A percentile compares a stretch with the other conserved stretches of the same genome.
Conservation (phyloP, 2,329 filamentous ascomycete species). For the Diplodia intermedia region DNA sequence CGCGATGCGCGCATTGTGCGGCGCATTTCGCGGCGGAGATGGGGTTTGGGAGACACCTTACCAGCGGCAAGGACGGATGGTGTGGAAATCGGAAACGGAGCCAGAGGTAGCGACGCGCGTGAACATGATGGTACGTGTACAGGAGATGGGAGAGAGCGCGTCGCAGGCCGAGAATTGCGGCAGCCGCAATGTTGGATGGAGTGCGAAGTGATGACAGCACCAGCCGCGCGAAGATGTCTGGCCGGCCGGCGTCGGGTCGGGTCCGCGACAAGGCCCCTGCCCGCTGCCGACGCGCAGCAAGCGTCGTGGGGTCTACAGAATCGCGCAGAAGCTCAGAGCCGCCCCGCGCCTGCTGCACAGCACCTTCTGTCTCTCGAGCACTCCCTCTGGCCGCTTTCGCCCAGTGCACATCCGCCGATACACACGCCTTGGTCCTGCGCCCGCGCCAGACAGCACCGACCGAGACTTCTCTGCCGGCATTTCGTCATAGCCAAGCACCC, state of each 20-base stretch:
- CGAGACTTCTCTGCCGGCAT: not conserved
- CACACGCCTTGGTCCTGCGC: not conserved
- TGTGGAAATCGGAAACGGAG: conserved; percentile 10
- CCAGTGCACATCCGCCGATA: not conserved
- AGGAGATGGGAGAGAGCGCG: not conserved
- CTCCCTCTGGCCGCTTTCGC: not conserved
- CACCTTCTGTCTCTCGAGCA: not conserved
- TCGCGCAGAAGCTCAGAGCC: conserved; percentile 16
- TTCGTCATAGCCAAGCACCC: conserved; percentile 24
- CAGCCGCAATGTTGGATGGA: conserved; percentile 13
- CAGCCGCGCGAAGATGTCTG: conserved; percentile 2
- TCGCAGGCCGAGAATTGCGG: conserved; percentile 21
- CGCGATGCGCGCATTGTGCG: conserved; percentile 47
- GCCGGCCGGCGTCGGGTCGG: conserved; percentile 25
- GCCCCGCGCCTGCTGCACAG: conserved; percentile 6
- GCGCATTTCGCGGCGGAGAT: conserved; percentile 13
- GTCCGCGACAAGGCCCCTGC: conserved; percentile 26
- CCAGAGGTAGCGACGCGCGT: conserved; percentile 15
- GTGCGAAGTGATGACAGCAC: conserved; percentile 25
- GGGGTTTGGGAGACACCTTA: not conserved
- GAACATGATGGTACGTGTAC: conserved; percentile 30
- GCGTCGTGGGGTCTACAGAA: conserved; percentile 26
- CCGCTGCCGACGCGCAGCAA: conserved; percentile 2
- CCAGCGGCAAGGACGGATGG: conserved; percentile 28
- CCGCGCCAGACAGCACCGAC: not conserved